A percentile compares a stretch with the other conserved stretches of the same genome.
Evolutionary conservation across 108 stramenopile species (phyloP).

Genomic region (Skeletonema grethae): DNA sequence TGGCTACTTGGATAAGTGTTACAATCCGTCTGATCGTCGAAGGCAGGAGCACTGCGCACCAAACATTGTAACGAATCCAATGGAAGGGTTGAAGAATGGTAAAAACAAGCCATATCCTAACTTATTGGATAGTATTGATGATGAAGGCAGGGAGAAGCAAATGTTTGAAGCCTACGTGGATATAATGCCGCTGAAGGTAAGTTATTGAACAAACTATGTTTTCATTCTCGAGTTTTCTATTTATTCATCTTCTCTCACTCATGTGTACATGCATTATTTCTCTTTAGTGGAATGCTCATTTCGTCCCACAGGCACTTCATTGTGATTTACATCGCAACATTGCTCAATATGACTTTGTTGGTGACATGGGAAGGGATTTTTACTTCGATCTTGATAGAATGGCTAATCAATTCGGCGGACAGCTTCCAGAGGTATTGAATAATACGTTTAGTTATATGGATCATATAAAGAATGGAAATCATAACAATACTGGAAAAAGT

Average conservation of each 20-base stretch:
- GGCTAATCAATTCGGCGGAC: constrained; percentile 28
- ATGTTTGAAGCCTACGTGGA: constrained; percentile 62
- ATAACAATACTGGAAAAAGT: constrained; percentile 15
- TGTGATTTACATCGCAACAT: constrained; percentile 56
- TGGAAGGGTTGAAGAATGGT: not conserved
- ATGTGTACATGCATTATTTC: not conserved
- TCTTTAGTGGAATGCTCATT: constrained; percentile 61
- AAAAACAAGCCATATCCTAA: not conserved
- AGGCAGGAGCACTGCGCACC: constrained; percentile 34
- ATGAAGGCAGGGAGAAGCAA: constrained; percentile 25
- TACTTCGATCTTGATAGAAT: constrained; percentile 44
- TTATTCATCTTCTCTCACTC: not conserved
- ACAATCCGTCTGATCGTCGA: not conserved
- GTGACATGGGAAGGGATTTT: constrained; percentile 55
- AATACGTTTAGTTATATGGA: constrained; percentile 21
- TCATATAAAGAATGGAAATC: constrained; percentile 10
- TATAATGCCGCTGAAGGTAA: constrained; percentile 48
- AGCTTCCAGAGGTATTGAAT: constrained; percentile 29
- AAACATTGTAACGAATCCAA: constrained; percentile 36
- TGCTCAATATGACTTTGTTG: constrained; percentile 54
- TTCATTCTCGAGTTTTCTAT: not conserved
- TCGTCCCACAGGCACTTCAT: constrained; percentile 52
- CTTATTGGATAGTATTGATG: constrained; percentile 19
- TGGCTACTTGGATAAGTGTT: constrained; percentile 64
- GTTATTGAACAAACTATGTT: not conserved